Base-by-base conservation (phyloP, 345 rosid genomes). In the Eutrema yunnanense region DNA sequence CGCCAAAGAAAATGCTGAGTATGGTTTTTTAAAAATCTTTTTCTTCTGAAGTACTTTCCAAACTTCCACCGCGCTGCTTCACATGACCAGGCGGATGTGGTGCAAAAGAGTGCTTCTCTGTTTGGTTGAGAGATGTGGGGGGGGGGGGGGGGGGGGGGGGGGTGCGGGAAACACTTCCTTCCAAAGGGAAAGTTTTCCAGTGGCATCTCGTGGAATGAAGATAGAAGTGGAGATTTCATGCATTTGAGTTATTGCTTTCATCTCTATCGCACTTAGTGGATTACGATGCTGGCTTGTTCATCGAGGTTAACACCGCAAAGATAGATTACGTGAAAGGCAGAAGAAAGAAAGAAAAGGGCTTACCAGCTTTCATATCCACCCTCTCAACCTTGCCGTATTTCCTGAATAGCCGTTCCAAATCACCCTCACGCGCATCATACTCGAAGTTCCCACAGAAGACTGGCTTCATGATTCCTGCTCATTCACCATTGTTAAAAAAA, bases 321-420 rank as follows among this genome's bases (percentile, higher is more conserved):
- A 74, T 6, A n/a, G 26, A 41, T 27, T 14, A 19, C 8, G 0
- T 14, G 27, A 19, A 60, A 60, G 26, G 55, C 46, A 12, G 57
- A 30, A 30, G 10, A 40, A 10, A 22, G 44, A 43, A n/a, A 40
- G 5, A 42, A 48, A 43, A n/a, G 4, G 61, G 76, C 86, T 86
- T 80, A 90, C 97, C 98, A 80, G 98, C 85, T 82, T 93, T 93
- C 96, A 93, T 86, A 78, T 93, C 96, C 66, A 93, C 96, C 73
- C 92, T 78, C 73, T 93, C 97, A 14, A 93, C 94, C 73, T 86
- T 87, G 22, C 98, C 98, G 66, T 90, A 90, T 56, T 85, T 85
- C 80, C 84, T 84, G 87, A 93, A 93, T 1, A 93, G 96, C 4
- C 98, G 80, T 62, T 90, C 98, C 62, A 93, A 62, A 69, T 93